phyloP scores from a whole-genome alignment of 2,329 filamentous ascomycete genomes.

The Arthrobotrys iridis region DNA sequence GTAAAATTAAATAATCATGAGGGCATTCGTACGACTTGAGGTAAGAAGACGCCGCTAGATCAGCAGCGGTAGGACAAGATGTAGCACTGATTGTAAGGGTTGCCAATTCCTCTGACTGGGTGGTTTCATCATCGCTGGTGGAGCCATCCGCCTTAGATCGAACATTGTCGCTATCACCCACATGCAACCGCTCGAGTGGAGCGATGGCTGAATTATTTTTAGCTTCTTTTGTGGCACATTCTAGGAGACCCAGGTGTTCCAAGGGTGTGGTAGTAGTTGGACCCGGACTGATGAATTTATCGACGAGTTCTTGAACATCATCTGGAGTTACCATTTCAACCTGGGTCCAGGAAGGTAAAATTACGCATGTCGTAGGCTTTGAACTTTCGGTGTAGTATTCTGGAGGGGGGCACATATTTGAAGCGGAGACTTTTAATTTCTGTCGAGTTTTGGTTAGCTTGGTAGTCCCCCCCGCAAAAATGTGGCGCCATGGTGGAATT shows the following conservation, averaged over 20 bases:
- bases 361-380: constrained; percentile 77
- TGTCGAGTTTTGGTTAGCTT: constrained; percentile 60
- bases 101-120: constrained; percentile 9
- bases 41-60: constrained; percentile 58
- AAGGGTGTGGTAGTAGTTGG: constrained; percentile 79
- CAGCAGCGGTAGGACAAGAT: constrained; percentile 58
- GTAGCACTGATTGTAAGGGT: constrained; percentile 57
- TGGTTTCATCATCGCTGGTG: background rate
- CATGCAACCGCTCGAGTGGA: background rate
- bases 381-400: constrained; percentile 67
- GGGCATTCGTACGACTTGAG: constrained; percentile 75
- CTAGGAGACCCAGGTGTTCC: background rate
- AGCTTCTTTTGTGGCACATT: background rate
- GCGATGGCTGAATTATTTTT: constrained; percentile 6
- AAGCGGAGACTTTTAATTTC: constrained; percentile 90
- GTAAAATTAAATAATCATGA: constrained; percentile 85
- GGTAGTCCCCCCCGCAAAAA: constrained; percentile 5
- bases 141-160: background rate
- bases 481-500: too few species aligned
- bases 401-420: constrained; percentile 83
- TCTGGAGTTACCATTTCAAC: constrained; percentile 84
- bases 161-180: background rate
- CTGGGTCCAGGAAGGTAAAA: constrained; percentile 84
- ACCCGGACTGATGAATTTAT: constrained; percentile 73
- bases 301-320: constrained; percentile 74